Conservation (phyloP, 768 basidiomycete species). For the Lyophyllum decastes region DNA sequence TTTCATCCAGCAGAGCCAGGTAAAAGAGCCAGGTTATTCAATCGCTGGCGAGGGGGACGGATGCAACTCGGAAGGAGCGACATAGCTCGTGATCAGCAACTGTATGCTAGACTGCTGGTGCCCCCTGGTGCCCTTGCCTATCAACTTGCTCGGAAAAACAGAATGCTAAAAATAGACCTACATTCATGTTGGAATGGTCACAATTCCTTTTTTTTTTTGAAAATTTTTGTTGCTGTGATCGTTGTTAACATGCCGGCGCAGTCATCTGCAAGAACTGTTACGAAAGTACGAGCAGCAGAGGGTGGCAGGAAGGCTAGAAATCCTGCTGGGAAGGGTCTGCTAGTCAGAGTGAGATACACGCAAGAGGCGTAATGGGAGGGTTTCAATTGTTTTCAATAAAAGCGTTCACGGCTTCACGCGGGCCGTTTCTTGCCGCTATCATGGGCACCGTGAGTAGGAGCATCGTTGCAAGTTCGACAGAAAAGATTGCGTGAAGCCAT, state of each 20-base stretch:
- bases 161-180: slow-evolving; percentile 8
- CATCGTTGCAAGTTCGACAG: background rate
- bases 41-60: slow-evolving; percentile 17
- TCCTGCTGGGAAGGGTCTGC: no score
- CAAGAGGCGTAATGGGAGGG: no score
- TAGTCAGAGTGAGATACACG: no score
- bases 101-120: background rate
- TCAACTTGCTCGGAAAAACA: slow-evolving; percentile 17
- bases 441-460: no score
- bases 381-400: no score
- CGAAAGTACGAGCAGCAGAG: no score
- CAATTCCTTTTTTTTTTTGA: background rate
- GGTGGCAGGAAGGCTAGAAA: no score
- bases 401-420: background rate
- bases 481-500: background rate
- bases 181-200: background rate
- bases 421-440: no score
- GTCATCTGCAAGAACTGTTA: no score
- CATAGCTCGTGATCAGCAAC: slow-evolving; percentile 19
- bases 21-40: slow-evolving; percentile 9
- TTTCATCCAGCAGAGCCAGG: slow-evolving; percentile 10
- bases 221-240: no score
- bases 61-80: slow-evolving; percentile 25
- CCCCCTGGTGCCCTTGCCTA: background rate
- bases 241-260: no score